Evolutionary conservation across 2,329 filamentous ascomycete species (phyloP).

Genomic region (Neofusicoccum laricinum): DNA sequence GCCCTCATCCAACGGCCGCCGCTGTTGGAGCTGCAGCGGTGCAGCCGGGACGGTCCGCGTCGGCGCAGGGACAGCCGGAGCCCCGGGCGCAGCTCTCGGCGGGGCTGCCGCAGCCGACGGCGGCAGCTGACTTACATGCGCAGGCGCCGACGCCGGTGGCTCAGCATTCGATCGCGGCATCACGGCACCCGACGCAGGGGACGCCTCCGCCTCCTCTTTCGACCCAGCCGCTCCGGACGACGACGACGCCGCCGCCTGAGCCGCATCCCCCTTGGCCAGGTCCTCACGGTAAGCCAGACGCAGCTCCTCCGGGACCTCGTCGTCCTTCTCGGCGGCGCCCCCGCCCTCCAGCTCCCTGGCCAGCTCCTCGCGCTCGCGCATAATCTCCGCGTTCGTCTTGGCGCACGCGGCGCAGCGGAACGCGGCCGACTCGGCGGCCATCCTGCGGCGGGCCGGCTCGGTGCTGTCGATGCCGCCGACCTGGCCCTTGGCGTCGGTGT

Average conservation of each 20-base stretch:
- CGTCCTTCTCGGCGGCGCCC: conserved; percentile 40
- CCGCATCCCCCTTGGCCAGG: conserved; percentile 47
- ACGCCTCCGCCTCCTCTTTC: neutral
- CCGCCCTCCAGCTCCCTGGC: conserved; percentile 45
- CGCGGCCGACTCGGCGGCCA: conserved; percentile 63
- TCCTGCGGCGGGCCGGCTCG: conserved; percentile 56
- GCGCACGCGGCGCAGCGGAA: conserved; percentile 72
- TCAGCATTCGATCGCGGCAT: neutral
- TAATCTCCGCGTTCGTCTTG: conserved; percentile 69
- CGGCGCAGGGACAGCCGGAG: conserved; percentile 18
- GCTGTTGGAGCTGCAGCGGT: conserved; percentile 17
- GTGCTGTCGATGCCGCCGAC: conserved; percentile 74
- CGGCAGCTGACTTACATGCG: neutral
- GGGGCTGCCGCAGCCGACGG: neutral
- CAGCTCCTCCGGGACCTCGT: conserved; percentile 54
- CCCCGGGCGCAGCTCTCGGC: conserved; percentile 3
- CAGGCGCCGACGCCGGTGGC: neutral
- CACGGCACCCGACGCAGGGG: neutral
- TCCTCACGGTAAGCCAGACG: conserved; percentile 72
- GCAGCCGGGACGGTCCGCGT: conserved; percentile 9
- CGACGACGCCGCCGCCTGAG: conserved; percentile 16
- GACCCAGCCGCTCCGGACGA: neutral
- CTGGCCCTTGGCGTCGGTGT: conserved; percentile 82
- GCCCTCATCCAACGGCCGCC: conserved; percentile 37
- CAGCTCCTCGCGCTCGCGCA: conserved; percentile 65